Conservation (phyloP, 2,329 filamentous ascomycete species). For the Aureobasidium mangrovei region DNA sequence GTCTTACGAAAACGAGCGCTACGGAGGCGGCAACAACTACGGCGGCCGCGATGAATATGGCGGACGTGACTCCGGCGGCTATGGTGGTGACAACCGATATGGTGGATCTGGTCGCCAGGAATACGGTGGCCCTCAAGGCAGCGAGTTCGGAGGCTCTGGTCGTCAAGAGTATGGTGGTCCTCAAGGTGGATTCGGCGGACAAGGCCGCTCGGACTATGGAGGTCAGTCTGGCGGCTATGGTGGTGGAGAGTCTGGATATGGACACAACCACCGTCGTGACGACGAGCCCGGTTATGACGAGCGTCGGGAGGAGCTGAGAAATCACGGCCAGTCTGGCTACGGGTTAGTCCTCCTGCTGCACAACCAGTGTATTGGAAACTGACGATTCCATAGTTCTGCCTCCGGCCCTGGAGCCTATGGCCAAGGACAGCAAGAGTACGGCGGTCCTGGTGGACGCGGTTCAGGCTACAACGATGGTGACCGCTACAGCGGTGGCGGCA, state of each 20-base stretch:
- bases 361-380: not conserved
- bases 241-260: constrained; percentile 19
- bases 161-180: constrained; percentile 17
- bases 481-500: constrained; percentile 19
- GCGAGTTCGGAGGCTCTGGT: constrained; percentile 7
- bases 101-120: constrained; percentile 17
- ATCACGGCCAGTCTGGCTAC: constrained; percentile 18
- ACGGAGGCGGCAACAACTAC: constrained; percentile 21
- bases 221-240: constrained; percentile 15
- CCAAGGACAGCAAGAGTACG: too few species aligned
- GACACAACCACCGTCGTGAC: constrained; percentile 13
- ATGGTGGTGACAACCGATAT: constrained; percentile 15
- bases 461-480: constrained; percentile 14
- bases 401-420: not conserved
- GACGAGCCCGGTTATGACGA: constrained; percentile 15
- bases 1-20: constrained; percentile 27
- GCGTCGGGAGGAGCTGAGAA: constrained; percentile 14
- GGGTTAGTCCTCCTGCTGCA: not conserved
- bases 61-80: constrained; percentile 10
- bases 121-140: constrained; percentile 15
- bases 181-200: constrained; percentile 16
- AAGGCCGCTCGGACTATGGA: constrained; percentile 15
- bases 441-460: not conserved
- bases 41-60: constrained; percentile 16
- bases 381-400: not conserved